These are phyloP conservation scores for Fragosphaeria purpurea DNA, from an alignment of 2,329 filamentous ascomycete genomes.

Conservation along the genomic window DNA sequence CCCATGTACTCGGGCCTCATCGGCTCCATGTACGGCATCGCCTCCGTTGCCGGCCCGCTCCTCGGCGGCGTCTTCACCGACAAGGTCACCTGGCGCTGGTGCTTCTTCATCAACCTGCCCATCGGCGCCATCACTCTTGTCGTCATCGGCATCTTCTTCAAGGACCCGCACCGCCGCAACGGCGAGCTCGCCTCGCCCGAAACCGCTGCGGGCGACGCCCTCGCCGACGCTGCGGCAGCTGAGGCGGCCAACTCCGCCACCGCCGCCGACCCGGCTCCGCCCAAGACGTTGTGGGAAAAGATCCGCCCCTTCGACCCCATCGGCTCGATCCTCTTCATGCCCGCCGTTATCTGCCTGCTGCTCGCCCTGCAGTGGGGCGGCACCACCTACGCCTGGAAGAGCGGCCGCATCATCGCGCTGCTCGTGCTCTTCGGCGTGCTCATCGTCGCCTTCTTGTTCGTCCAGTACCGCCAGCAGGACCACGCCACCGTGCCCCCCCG, in stretches of 20 bases:
- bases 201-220: background rate
- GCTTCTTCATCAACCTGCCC: conserved; percentile 23
- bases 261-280: background rate
- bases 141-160: conserved; percentile 14
- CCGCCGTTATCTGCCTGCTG: conserved; percentile 30
- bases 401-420: conserved; percentile 24
- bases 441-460: conserved; percentile 18
- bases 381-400: conserved; percentile 13
- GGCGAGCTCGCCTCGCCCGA: background rate
- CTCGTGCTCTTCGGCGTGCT: conserved; percentile 25
- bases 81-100: conserved; percentile 23
- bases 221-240: background rate
- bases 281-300: conserved; percentile 12
- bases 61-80: conserved; percentile 18
- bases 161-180: conserved; percentile 8
- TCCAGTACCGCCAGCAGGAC: conserved; percentile 25
- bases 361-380: conserved; percentile 37
- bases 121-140: conserved; percentile 18
- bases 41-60: conserved; percentile 17
- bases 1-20: conserved; percentile 23
- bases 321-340: conserved; percentile 12
- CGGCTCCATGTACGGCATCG: conserved; percentile 31
- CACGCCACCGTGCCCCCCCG: conserved; percentile 31
- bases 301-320: conserved; percentile 11
- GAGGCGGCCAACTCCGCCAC: background rate